A percentile compares a stretch with the other conserved stretches of the same genome.
phyloP scores from a whole-genome alignment of 192 early-diverging fungal genomes.

The Pilobolus umbonatus region DNA sequence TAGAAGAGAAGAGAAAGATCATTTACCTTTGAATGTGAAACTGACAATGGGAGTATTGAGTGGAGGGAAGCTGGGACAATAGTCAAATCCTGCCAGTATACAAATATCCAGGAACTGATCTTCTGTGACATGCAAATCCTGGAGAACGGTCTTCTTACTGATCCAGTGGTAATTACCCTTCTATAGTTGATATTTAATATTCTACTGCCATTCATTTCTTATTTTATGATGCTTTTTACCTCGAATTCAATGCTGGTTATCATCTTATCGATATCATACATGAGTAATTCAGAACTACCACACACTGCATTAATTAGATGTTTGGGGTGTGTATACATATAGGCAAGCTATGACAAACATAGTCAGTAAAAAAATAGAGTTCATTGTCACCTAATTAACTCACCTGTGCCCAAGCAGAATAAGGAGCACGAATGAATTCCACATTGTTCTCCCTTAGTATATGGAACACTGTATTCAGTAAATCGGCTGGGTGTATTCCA shows the following conservation, averaged over 20 bases:
- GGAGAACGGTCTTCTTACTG: conserved; percentile 55
- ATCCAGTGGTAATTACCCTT: conserved; percentile 63
- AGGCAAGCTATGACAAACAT: conserved; percentile 51
- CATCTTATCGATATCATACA: conserved; percentile 73
- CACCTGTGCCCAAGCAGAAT: conserved; percentile 73
- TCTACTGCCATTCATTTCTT: too few species aligned
- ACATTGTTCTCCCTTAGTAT: conserved; percentile 61
- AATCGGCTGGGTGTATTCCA: conserved; percentile 53
- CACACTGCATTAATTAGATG: conserved; percentile 68
- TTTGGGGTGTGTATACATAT: conserved; percentile 63
- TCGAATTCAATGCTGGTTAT: conserved; percentile 59
- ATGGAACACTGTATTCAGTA: conserved; percentile 61
- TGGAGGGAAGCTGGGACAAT: conserved; percentile 67
- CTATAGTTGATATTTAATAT: conserved; percentile 18
- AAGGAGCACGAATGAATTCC: conserved; percentile 77
- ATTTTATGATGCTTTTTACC: conserved; percentile 11
- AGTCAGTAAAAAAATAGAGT: not conserved
- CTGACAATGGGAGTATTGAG: conserved; percentile 44
- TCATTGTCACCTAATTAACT: not conserved
- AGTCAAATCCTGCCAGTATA: conserved; percentile 76
- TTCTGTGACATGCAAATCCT: conserved; percentile 51
- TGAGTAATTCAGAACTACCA: conserved; percentile 67
- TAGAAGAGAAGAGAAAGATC: not conserved
- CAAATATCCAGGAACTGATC: conserved; percentile 78
- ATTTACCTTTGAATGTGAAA: conserved; percentile 65